phyloP scores from a whole-genome alignment of 2,329 filamentous ascomycete species.

The Bipolaris gigantea region DNA sequence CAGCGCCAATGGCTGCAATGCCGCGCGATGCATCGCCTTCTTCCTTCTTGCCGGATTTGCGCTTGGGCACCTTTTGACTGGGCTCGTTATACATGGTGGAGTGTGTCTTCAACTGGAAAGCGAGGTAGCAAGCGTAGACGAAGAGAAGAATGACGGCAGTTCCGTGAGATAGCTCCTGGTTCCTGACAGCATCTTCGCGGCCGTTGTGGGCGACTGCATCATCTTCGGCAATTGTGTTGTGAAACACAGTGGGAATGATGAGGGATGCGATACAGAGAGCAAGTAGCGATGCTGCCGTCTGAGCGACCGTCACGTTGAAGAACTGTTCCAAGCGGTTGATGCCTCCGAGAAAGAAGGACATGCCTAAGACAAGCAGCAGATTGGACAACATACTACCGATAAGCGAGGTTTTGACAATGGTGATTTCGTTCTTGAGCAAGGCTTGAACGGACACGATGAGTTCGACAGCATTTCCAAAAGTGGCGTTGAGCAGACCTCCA shows the following conservation, averaged over 20 bases:
- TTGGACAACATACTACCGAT: slow-evolving; percentile 93
- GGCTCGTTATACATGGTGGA: slow-evolving; percentile 76
- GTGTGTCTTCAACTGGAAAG: slow-evolving; percentile 91
- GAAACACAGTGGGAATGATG: slow-evolving; percentile 87
- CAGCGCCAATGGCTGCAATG: slow-evolving; percentile 57
- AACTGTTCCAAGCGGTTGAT: slow-evolving; percentile 77
- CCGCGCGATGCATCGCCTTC: slow-evolving; percentile 55
- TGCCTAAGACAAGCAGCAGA: slow-evolving; percentile 82
- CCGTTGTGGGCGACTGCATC: slow-evolving; percentile 10
- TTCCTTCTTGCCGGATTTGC: slow-evolving; percentile 49
- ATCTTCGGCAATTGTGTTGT: slow-evolving; percentile 39
- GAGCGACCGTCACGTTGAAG: slow-evolving; percentile 91
- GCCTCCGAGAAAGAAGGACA: slow-evolving; percentile 89
- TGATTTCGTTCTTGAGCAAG: slow-evolving; percentile 69
- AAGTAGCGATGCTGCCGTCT: slow-evolving; percentile 81
- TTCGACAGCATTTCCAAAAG: slow-evolving; percentile 89
- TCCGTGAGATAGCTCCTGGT: slow-evolving; percentile 61
- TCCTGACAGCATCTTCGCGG: slow-evolving; percentile 30
- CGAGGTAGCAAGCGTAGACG: slow-evolving; percentile 80
- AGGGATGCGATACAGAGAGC: slow-evolving; percentile 77
- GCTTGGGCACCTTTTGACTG: slow-evolving; percentile 73
- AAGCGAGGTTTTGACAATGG: slow-evolving; percentile 89
- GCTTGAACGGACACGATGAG: slow-evolving; percentile 88
- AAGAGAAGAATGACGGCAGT: slow-evolving; percentile 79
- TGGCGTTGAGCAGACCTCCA: slow-evolving; percentile 85